Evolutionary conservation across 1,139 yeast species (phyloP), one percentile per base, ranked within the genome.

Genomic region (Arxiozyma slooffiae): DNA sequence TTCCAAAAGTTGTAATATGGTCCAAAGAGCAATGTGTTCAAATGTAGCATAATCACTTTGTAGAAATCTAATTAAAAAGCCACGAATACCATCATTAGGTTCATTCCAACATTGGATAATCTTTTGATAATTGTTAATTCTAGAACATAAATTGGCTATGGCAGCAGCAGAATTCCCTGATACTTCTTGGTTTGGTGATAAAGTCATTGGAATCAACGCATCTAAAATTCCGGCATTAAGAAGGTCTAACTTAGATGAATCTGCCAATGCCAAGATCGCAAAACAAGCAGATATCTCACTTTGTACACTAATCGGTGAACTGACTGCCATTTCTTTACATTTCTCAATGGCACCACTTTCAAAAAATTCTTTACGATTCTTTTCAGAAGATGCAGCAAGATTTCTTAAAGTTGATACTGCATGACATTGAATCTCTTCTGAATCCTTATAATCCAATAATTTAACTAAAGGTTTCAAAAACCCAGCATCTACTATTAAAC

Each of bases 161-260:
- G 99, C 98, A 34, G 98, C 98, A 21, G 97, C 98, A 4, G 96
- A 86, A 68, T 94, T 92, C 51, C 99, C 99, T 69, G 96, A 94
- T 18, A 92, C 97, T 70, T 92, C 98, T 54, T 92, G 87, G 65
- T 90, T 89, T 55, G 79, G 79, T 47, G 95, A 85, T 60, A 81
- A 82, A 3, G 98, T 92, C 66, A 94, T 77, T 23, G 97, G 97
- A 56, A 92, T 84, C 56, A 92, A 78, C 41, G 89, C 96, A 60
- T 87, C 92, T 56, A 90, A 79, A 48, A 94, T 84, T 50, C 89
- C 92, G 60, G 90, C 77, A 55, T 87, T 87, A 58, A 92, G 79
- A 62, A 94, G 76, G 62, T 85, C 85, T 51, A 85, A 80, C 71
- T 92, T 94, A 61, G 95, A 79, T 63, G 89, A 97, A 70, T 94